Evolutionary conservation across 495 filamentous ascomycete species (phyloP).

Genomic region (Aspergillus diversus): DNA sequence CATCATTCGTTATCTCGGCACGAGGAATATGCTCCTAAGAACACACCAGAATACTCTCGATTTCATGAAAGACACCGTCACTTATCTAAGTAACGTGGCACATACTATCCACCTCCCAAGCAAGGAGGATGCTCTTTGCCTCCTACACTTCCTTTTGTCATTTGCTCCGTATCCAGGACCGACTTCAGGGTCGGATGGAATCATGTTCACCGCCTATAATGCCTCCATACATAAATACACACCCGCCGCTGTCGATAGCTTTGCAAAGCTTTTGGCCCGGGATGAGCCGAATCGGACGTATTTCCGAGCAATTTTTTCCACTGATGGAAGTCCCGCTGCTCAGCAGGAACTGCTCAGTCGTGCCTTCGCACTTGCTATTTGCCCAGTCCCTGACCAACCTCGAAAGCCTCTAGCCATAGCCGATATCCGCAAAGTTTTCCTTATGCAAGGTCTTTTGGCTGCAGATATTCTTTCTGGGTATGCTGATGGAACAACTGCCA

Average conservation of each 20-base stretch:
- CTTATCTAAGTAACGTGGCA: slow-evolving; percentile 84
- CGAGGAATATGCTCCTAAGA: slow-evolving; percentile 82
- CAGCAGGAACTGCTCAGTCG: slow-evolving; percentile 84
- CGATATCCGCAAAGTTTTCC: slow-evolving; percentile 79
- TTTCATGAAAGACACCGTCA: slow-evolving; percentile 94
- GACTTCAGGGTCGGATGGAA: slow-evolving; percentile 49
- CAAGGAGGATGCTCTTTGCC: slow-evolving; percentile 82
- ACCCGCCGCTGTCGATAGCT: slow-evolving; percentile 81
- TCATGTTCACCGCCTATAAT: slow-evolving; percentile 81
- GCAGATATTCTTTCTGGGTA: slow-evolving; percentile 85
- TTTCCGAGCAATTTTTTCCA: slow-evolving; percentile 77
- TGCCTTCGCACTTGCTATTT: slow-evolving; percentile 85
- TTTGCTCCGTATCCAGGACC: slow-evolving; percentile 79
- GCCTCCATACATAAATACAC: slow-evolving; percentile 84
- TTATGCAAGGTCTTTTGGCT: slow-evolving; percentile 90
- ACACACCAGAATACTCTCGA: slow-evolving; percentile 82
- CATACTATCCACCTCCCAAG: slow-evolving; percentile 80
- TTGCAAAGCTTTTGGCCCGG: slow-evolving; percentile 89
- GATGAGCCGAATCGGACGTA: slow-evolving; percentile 90
- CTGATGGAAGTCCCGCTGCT: slow-evolving; percentile 62
- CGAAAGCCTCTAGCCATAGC: slow-evolving; percentile 61
- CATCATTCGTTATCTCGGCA: slow-evolving; percentile 84
- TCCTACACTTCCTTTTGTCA: slow-evolving; percentile 86
- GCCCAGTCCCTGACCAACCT: slow-evolving; percentile 72
- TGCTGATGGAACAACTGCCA: slow-evolving; percentile 71